Conservation (phyloP, 495 filamentous ascomycete species). For the Penicillium nucicola region DNA sequence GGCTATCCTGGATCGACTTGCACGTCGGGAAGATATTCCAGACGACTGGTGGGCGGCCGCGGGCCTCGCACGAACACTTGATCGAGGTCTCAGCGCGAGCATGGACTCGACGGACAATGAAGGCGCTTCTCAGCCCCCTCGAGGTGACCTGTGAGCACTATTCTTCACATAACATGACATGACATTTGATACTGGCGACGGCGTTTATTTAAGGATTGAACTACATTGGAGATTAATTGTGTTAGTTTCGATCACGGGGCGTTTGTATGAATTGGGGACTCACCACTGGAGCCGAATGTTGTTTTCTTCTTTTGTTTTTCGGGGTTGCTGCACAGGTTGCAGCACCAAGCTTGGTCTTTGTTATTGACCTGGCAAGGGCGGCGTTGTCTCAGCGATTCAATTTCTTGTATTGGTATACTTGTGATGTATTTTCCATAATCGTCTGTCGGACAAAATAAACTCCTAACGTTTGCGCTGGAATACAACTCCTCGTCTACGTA, state of each 20-base stretch:
- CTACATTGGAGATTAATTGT: not conserved
- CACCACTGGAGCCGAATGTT: too few relatives aligned
- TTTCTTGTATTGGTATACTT: conserved; percentile 8
- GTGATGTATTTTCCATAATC: not conserved
- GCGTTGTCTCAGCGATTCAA: not conserved
- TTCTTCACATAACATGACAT: not conserved
- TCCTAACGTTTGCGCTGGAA: too few relatives aligned
- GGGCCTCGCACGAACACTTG: conserved; percentile 58
- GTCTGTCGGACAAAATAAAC: not conserved
- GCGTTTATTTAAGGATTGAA: not conserved
- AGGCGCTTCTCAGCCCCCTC: conserved; percentile 8
- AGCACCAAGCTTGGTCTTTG: not conserved
- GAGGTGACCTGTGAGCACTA: conserved; percentile 1
- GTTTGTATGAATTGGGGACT: not conserved
- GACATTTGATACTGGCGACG: not conserved
- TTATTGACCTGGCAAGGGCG: not conserved
- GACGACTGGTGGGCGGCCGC: conserved; percentile 76
- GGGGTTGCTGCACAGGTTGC: not conserved
- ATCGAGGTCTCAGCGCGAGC: conserved; percentile 26
- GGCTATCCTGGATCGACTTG: conserved; percentile 61
- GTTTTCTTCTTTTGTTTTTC: not conserved
- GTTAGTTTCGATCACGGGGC: not conserved
- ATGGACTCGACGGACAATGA: conserved; percentile 21
- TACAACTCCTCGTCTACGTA: too few relatives aligned
- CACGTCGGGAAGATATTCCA: conserved; percentile 65